A percentile compares a stretch with the other conserved stretches of the same genome.
Conservation (phyloP, 139 green algal species). For the Deuterostichococcus epilithicus region DNA sequence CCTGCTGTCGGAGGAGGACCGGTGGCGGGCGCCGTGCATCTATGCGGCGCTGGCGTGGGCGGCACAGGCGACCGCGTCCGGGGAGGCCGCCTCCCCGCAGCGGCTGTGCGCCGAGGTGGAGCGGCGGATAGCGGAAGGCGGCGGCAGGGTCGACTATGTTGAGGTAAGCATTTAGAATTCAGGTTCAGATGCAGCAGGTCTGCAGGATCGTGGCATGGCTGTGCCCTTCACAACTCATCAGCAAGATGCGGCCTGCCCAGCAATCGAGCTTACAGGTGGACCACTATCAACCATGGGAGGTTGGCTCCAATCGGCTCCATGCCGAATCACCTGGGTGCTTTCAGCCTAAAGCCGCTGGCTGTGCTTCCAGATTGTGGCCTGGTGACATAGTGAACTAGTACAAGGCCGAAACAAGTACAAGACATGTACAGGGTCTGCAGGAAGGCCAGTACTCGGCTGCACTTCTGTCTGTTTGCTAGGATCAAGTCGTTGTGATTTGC, state of each 20-base stretch:
- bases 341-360: neutral
- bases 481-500: no score
- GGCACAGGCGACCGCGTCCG: slow-evolving; percentile 5
- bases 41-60: slow-evolving; percentile 41
- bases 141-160: slow-evolving; percentile 86
- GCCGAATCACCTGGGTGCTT: neutral
- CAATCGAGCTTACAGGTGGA: neutral
- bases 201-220: neutral
- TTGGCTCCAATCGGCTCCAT: neutral
- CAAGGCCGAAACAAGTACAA: no score
- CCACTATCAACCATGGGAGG: neutral
- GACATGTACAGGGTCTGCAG: no score
- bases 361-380: no score
- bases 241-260: neutral
- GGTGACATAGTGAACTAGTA: no score
- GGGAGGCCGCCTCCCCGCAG: neutral
- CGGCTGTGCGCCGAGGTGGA: slow-evolving; percentile 35
- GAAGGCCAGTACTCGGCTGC: no score
- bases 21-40: slow-evolving; percentile 59
- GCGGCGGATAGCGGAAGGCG: slow-evolving; percentile 37
- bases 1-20: slow-evolving; percentile 60
- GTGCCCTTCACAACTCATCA: neutral
- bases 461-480: no score
- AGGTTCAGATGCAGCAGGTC: neutral
- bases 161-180: slow-evolving; percentile 35